Evolutionary conservation across 768 basidiomycete species (phyloP).

Genomic region (Mycena latifolia): DNA sequence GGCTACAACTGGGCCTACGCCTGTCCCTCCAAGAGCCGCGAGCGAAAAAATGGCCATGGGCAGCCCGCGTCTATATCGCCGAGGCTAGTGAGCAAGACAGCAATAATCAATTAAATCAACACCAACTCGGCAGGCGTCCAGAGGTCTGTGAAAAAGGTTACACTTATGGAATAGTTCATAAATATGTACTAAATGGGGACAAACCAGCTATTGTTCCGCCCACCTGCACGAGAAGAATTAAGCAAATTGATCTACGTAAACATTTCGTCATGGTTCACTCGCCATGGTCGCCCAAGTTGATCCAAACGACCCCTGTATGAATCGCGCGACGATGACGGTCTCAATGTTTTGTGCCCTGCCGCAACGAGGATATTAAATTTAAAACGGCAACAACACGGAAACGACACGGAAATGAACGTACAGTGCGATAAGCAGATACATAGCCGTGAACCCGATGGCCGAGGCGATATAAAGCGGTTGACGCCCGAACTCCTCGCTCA

Average conservation of each 20-base stretch:
- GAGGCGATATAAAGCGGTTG: constrained; percentile 70
- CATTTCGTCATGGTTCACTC: not conserved
- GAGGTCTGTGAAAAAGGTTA: constrained; percentile 65
- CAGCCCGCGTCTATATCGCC: constrained; percentile 68
- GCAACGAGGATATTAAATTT: not conserved
- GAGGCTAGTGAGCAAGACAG: not conserved
- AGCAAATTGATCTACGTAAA: no score
- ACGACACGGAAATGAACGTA: constrained; percentile 42
- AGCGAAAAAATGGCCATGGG: constrained; percentile 84
- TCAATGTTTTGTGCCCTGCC: constrained; percentile 63
- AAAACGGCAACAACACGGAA: not conserved
- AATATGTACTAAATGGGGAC: not conserved
- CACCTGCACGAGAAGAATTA: constrained; percentile 51
- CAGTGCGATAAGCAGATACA: constrained; percentile 63
- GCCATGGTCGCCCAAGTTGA: constrained; percentile 76
- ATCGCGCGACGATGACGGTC: constrained; percentile 75
- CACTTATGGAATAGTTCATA: not conserved
- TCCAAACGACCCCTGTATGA: constrained; percentile 74
- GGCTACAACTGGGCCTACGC: constrained; percentile 71
- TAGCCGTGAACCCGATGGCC: constrained; percentile 59
- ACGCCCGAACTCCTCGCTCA: constrained; percentile 81
- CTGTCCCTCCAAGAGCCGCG: constrained; percentile 70
- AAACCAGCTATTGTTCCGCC: constrained; percentile 63
- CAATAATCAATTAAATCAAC: not conserved
- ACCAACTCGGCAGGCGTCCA: constrained; percentile 73